Conservation (phyloP, 1,284 basidiomycete genomes). For the Heterobasidion occidentale region DNA sequence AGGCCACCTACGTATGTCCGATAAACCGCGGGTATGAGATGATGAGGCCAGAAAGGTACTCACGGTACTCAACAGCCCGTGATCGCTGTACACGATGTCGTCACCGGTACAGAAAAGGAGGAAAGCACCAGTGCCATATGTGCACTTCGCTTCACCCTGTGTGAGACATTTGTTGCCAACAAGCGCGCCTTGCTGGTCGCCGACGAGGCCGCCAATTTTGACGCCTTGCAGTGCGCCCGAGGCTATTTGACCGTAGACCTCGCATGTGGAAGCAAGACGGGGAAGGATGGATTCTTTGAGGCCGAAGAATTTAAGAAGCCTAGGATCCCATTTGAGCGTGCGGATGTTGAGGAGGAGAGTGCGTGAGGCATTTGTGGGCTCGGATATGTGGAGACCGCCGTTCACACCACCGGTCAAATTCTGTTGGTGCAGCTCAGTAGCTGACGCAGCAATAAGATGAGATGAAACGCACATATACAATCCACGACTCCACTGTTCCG, state of each 20-base stretch:
- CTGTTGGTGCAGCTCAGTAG: slow-evolving; percentile 28
- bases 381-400: slow-evolving; percentile 79
- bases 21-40: slow-evolving; percentile 9
- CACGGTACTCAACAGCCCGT: slow-evolving; percentile 88
- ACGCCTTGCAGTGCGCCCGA: slow-evolving; percentile 69
- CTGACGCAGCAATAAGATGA: slow-evolving; percentile 2
- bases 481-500: slow-evolving; percentile 96
- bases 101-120: slow-evolving; percentile 90
- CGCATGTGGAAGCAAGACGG: slow-evolving; percentile 84
- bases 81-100: slow-evolving; percentile 78
- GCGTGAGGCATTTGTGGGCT: slow-evolving; percentile 96
- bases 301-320: slow-evolving; percentile 84
- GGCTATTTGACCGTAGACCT: slow-evolving; percentile 81
- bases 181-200: slow-evolving; percentile 95
- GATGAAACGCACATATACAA: slow-evolving; percentile 67
- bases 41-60: slow-evolving; percentile 11
- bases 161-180: slow-evolving; percentile 92
- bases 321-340: slow-evolving; percentile 79
- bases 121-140: slow-evolving; percentile 95
- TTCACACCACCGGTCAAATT: slow-evolving; percentile 75
- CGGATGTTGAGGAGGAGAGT: slow-evolving; percentile 87
- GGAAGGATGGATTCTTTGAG: slow-evolving; percentile 78
- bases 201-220: slow-evolving; percentile 86
- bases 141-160: slow-evolving; percentile 87
- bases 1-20: slow-evolving; percentile 61